Evolutionary conservation across 768 basidiomycete genomes (phyloP).

Genomic region (Exidia glandulosa): DNA sequence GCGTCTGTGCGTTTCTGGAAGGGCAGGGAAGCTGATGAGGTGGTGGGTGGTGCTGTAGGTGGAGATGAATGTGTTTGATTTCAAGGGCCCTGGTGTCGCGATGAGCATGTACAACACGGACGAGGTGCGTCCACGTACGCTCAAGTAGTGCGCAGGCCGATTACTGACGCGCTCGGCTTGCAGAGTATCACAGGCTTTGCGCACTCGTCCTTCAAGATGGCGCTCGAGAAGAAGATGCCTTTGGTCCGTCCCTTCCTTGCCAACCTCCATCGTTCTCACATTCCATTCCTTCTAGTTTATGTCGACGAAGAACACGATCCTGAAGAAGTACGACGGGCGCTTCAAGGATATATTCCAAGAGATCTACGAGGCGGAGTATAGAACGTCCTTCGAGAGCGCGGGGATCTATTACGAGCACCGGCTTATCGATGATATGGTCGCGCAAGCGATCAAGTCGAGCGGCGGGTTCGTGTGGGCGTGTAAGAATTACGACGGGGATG

Average conservation of each 20-base stretch:
- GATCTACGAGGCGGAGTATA: slow-evolving; percentile 80
- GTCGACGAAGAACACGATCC: slow-evolving; percentile 96
- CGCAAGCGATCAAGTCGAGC: slow-evolving; percentile 90
- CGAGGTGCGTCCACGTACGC: too few species aligned
- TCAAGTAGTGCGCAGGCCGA: slow-evolving; percentile 26
- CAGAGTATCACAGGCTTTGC: slow-evolving; percentile 92
- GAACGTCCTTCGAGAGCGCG: slow-evolving; percentile 50
- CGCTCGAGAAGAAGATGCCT: slow-evolving; percentile 37
- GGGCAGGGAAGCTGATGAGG: too few species aligned
- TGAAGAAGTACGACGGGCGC: slow-evolving; percentile 96
- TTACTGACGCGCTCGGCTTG: slow-evolving; percentile 41
- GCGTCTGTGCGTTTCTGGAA: too few species aligned
- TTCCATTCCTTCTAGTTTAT: slow-evolving; percentile 49
- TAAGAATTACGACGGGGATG: slow-evolving; percentile 66
- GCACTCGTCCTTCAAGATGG: slow-evolving; percentile 98
- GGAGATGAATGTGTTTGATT: slow-evolving; percentile 80
- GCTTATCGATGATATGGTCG: slow-evolving; percentile 96
- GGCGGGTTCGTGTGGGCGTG: slow-evolving; percentile 80
- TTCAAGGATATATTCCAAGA: slow-evolving; percentile 99
- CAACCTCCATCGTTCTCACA: slow-evolving; percentile 27
- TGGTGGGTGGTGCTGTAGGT: too few species aligned
- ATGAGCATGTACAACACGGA: slow-evolving; percentile 99
- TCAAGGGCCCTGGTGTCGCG: slow-evolving; percentile 85
- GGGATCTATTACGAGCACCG: slow-evolving; percentile 93
- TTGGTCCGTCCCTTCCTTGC: slow-evolving; percentile 21